Base-by-base conservation (phyloP, 495 filamentous ascomycete genomes). In the Daldinia caldariorum region DNA sequence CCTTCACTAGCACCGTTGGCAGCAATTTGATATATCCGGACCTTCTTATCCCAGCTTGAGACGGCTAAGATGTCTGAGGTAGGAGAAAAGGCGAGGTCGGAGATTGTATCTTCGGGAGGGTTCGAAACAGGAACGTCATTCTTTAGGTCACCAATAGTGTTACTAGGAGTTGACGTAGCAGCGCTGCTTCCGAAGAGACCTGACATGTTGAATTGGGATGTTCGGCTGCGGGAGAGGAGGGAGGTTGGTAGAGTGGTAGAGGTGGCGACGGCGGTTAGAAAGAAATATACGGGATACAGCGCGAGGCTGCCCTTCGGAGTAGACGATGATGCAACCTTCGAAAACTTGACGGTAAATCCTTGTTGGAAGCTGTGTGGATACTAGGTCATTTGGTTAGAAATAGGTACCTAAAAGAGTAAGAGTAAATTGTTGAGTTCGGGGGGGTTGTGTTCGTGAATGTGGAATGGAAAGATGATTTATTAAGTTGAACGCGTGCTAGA, bases 41-140 rank as follows among this genome's bases (percentile, higher is more conserved):
- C 92, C 72, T 92, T 94, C 79, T 94, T 96, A 76, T 97, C 94
- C 94, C 94, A 97, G 45, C 90, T 94, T 56, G 92, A 85, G 41
- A 95, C 90, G 32, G 94, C 94, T 14, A 97, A 81, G 80, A 92
- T 88, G 58, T 97, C 90, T 64, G 83, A 84, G 59, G 84, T 81
- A 0, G 92, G 88, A n/a, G 91, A 94, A 80, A 95, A 97, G 38
- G 84, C 81, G 66, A 97, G 79, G 72, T 94, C 91, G 26, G 92
- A 94, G 74, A 97, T 88, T 75, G 92, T 91, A 80, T 97, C 94
- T 54, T 91, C 88, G 13, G 94, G 95, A 13, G 91, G 91, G 56
- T 88, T 85, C 62, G 80, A 86, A 31, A 99, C 79, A 37, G 89
- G 82, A 57, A 97, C 88, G 79, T 99, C 95, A 78, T 95, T 92